Evolutionary conservation across 192 early-diverging fungal species (phyloP), one percentile per base, ranked within the genome.

Genomic region (Gigaspora rosea): DNA sequence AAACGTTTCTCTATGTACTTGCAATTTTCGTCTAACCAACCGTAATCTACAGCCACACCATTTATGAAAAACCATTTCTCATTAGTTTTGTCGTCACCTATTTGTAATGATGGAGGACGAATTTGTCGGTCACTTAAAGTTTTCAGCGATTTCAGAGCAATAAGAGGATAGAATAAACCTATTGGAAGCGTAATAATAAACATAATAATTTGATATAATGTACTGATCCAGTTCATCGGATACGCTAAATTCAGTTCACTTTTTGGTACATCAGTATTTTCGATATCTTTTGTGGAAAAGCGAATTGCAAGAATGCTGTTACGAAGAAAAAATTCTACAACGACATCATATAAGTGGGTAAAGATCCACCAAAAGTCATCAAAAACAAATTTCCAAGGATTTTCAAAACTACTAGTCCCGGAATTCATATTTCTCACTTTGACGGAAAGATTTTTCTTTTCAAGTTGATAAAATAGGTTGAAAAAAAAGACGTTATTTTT

Each of bases 61-160:
- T 71, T 71, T 10, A 71, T 71, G 22, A 47, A 71, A 71, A 71
- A 71, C 69, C 69, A 71, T 49, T 13, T 49, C 5, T 71, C 69
- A 4, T 69, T 20, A 2, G 11, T 20, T 7, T 69, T 5, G 33
- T 50, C 50, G 22, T 71, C 20, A 13, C 16, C 41, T 8, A 22
- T 46, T 46, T 7, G 6, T 50, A 7, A 13, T 54, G 8, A 16
- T 10, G 69, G 50, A 2, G 6, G 2, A 15, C 69, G 69, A 71
- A 71, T 33, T 10, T 16, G 11, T n/a, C 7, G 4, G 20, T 1
- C 4, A 22, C 51, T 22, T 7, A 33, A 33, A 15, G 49, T 48
- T 52, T 22, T 52, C 22, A 52, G 8, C 50, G 22, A 22, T 52
- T 22, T 52, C 22, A 52, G 8, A 22, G 22, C 22, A 20, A 71